Conservation (phyloP, 306 rosid species). For the Citrullus colocynthis region DNA sequence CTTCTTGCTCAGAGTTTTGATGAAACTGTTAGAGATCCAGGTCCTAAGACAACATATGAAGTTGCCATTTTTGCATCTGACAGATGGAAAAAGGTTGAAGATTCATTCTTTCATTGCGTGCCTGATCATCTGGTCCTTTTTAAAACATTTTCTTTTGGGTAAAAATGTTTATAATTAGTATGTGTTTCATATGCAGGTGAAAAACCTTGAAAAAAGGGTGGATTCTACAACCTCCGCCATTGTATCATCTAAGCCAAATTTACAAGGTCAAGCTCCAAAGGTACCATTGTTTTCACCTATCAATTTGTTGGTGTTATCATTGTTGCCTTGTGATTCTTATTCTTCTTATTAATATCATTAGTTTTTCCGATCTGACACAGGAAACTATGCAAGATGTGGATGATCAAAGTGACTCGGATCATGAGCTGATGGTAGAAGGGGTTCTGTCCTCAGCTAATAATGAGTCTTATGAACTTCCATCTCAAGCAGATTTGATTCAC, state of each 20-base stretch:
- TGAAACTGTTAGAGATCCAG: constrained; percentile 49
- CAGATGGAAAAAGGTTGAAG: constrained; percentile 63
- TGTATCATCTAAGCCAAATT: constrained; percentile 13
- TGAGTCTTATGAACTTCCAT: constrained; percentile 58
- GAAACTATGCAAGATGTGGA: constrained; percentile 30
- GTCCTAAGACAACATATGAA: constrained; percentile 65
- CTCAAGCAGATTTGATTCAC: constrained; percentile 74
- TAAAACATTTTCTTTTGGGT: not conserved
- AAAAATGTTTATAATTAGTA: not conserved
- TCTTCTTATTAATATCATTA: not conserved
- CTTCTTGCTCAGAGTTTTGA: constrained; percentile 38
- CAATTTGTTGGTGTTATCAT: not conserved
- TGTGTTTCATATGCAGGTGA: constrained; percentile 35
- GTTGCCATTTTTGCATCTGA: constrained; percentile 70
- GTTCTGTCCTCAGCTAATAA: constrained; percentile 44
- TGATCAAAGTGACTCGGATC: constrained; percentile 58
- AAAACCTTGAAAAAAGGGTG: constrained; percentile 23
- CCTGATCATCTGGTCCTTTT: not conserved
- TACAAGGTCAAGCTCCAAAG: constrained; percentile 19
- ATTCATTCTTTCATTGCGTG: not conserved
- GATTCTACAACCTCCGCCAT: constrained; percentile 18
- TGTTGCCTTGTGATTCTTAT: not conserved
- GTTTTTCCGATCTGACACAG: constrained; percentile 18
- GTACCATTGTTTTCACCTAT: constrained; percentile 22
- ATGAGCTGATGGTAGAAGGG: constrained; percentile 78